Evolutionary conservation across 2,329 filamentous ascomycete species (phyloP), one percentile per base, ranked within the genome.

Genomic region (Pseudogymnoascus sp.): DNA sequence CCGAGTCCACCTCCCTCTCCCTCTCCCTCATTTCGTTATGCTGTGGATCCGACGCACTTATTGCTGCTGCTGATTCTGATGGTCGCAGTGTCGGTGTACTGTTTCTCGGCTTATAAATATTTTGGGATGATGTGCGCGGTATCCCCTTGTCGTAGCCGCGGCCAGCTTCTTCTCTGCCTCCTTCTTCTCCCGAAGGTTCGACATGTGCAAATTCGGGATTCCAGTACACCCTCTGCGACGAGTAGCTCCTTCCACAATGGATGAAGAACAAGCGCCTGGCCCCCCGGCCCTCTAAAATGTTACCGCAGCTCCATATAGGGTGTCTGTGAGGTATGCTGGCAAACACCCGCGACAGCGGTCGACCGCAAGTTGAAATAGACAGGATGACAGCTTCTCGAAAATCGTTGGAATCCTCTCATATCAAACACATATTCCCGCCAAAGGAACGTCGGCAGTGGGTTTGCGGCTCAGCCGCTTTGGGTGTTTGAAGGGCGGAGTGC

Each of bases 281-380:
- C 75, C 73, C 77, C 76, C 77, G 75, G 77, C 76, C 77, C 68
- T 59, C 75, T 65, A 50, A 59, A 29, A 66, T 72, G 75, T 73
- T 76, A 79, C 74, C 74, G 73, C 60, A 71, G 64, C 64, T 72
- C 74, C 77, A 79, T 78, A 62, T 63, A 66, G 64, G 65, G 70
- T 72, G 69, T 69, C 69, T 75, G 71, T 70, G 71, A 70, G 72
- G 75, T 76, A 77, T 77, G 74, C 74, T 74, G 71, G 72, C 71
- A 73, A 75, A 74, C 73, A 75, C 74, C 75, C 77, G 76, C 76
- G 72, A 73, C 64, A 73, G 75, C 73, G 77, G 74, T 72, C 73
- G 71, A 69, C 71, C 70, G 70, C 71, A 70, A 66, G 66, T 69
- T 72, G 72, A 68, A 71, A 74, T 71, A 78, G 75, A 78, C 76